Conservation (phyloP, 2,329 filamentous ascomycete genomes). For the Dactylellina cionopaga region DNA sequence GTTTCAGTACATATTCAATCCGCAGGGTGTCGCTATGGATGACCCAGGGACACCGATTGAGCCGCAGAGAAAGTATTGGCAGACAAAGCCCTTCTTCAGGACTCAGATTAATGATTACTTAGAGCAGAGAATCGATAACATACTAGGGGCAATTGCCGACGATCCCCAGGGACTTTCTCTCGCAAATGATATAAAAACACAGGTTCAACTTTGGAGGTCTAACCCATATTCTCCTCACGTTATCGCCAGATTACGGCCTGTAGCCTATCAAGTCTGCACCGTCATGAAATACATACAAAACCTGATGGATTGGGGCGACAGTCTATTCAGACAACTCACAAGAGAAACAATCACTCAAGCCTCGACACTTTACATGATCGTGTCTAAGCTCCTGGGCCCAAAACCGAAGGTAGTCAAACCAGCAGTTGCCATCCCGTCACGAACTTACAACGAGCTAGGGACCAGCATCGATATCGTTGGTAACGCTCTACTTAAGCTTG, state of each 20-base stretch:
- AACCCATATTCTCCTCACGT: neutral
- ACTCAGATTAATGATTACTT: neutral
- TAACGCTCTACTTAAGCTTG: slow-evolving; percentile 9
- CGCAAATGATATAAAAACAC: neutral
- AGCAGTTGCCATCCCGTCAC: neutral
- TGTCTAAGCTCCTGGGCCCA: slow-evolving; percentile 1
- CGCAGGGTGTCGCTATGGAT: neutral
- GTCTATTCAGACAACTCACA: slow-evolving; percentile 18
- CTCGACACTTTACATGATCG: slow-evolving; percentile 6
- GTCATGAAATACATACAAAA: slow-evolving; percentile 18
- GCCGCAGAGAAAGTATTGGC: slow-evolving; percentile 8
- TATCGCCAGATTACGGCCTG: neutral
- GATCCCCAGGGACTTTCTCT: slow-evolving; percentile 1
- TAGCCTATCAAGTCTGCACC: slow-evolving; percentile 11
- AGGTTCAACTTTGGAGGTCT: neutral
- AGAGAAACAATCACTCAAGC: slow-evolving; percentile 16
- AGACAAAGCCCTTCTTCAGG: slow-evolving; percentile 18
- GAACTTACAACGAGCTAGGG: neutral
- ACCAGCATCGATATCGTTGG: slow-evolving; percentile 5
- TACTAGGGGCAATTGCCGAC: neutral
- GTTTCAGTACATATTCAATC: slow-evolving; percentile 24
- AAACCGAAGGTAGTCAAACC: slow-evolving; percentile 5
- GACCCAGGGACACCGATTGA: neutral
- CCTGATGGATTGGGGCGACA: slow-evolving; percentile 20
- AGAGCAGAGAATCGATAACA: neutral